Evolutionary conservation across 169 alveolate species (phyloP), one percentile per base, ranked within the genome.

Genomic region (Toxoplasma gondii): DNA sequence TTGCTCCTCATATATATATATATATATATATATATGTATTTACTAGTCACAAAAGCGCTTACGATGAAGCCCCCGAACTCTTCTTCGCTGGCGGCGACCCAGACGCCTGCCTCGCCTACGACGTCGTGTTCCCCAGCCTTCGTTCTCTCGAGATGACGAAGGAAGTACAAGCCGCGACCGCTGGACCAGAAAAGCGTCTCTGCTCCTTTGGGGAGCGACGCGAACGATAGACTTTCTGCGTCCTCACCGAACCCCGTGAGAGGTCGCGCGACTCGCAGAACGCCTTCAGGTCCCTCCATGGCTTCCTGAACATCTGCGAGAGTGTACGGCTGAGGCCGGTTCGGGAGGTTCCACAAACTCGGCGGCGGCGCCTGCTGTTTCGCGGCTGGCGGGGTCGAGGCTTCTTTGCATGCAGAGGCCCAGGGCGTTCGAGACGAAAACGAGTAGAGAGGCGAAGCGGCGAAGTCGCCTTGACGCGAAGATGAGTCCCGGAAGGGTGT

Each of bases 61-160:
- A 78, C 86, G 39, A 78, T n/a, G 43, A 19, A 78, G 22, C 86
- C 86, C 22, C 86, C 45, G 86, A 1, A 78, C 22, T 78, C 86
- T 27, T 78, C 86, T 31, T 78, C 86, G 43, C 86, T 78, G 49
- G 86, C 86, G 39, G 86, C 86, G 49, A 78, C 86, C 86, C 86
- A 78, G 86, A 36, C 12, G 27, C 86, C 86, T 9, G 86, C 86
- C 43, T 78, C 86, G 86, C 86, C 86, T 16, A 16, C 86, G 39
- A 36, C n/a, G 86, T 38, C 86, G 39, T 78, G 45, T 78, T n/a
- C 82, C 39, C 34, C 43, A 12, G 34, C 86, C 45, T 10, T 78
- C 34, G 7, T 64, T 64, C 74, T 64, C 39, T 38, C 86, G n/a
- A n/a, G 39, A 1, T 78, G 44, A 2, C 86, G 39, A 41, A 78